Evolutionary conservation across 768 basidiomycete genomes (phyloP), one percentile per base, ranked within the genome.

Genomic region (Strobilomyces echinocephalus): DNA sequence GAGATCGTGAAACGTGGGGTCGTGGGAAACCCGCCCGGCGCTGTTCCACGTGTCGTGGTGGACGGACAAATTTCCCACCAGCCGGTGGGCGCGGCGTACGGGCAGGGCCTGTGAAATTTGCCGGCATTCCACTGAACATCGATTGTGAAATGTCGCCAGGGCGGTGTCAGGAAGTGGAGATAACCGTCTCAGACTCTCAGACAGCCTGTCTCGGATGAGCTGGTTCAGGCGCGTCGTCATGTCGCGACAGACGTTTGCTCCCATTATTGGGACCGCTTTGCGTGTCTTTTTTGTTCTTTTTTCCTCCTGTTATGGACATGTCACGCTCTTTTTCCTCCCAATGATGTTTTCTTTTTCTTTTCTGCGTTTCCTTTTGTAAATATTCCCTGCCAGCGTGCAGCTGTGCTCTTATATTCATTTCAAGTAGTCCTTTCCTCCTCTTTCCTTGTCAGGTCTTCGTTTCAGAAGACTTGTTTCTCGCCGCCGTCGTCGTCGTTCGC

Each of bases 1-100:
- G 63, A 64, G 72, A 54, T 58, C 62, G 73, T 60, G 63, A 72
- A 74, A 73, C 72, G 73, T 73, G 72, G 73, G 63, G 63, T 60
- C 72, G 72, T 73, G 72, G 61, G 72, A 74, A 66, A 53, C 6
- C 15, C 31, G 39, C 46, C 52, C 34, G 42, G 49, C 63, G 63
- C 54, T 50, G 50, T n/a, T 41, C 51, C 58, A 58, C 61, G 51
- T 64, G 64, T 36, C 44, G 10, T 28, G 31, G 49, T 35, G 53
- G 52, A 42, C 48, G 11, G 21, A 7, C 54, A 57, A 42, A 40
- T 3, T 38, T 21, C 20, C 10, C 18, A 1, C 41, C 44, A 20
- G 28, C 52, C 18, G 18, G 30, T 33, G 34, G 39, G 38, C 24
- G 15, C 16, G 14, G n/a, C 35, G 34, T 44, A n/a, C n/a, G 46